Conservation (phyloP, 192 early-diverging fungal species). For the Coemansia guatemalensis region DNA sequence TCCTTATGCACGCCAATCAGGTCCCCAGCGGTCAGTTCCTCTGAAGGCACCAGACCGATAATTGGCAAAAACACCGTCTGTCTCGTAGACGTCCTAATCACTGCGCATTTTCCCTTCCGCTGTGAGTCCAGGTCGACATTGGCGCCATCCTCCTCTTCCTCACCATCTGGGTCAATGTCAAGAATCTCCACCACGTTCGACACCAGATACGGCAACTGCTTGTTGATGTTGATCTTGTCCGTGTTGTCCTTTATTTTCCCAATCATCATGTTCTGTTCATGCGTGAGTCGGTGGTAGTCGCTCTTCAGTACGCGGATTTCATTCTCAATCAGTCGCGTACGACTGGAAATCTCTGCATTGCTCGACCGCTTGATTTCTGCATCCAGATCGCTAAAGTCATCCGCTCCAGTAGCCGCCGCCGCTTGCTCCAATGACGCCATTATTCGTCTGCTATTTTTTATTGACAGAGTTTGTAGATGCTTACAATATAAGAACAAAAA, state of each 20-base stretch:
- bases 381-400: conserved; percentile 73
- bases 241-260: conserved; percentile 96
- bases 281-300: conserved; percentile 82
- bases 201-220: conserved; percentile 95
- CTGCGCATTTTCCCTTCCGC: conserved; percentile 95
- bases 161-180: conserved; percentile 86
- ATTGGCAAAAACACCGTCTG: conserved; percentile 97
- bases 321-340: conserved; percentile 91
- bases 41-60: conserved; percentile 91
- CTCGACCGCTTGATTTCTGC: conserved; percentile 85
- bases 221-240: conserved; percentile 98
- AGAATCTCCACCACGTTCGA: conserved; percentile 96
- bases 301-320: conserved; percentile 97
- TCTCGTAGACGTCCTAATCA: conserved; percentile 92
- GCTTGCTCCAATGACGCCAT: conserved; percentile 53
- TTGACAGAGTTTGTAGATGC: conserved; percentile 48
- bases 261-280: conserved; percentile 86
- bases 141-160: conserved; percentile 92
- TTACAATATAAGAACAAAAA: too few species aligned
- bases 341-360: conserved; percentile 91
- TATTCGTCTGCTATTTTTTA: neutral
- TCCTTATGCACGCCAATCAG: conserved; percentile 99
- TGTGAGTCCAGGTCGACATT: conserved; percentile 91
- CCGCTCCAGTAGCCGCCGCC: conserved; percentile 39
- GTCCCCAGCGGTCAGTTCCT: conserved; percentile 90